Evolutionary conservation across 768 basidiomycete species (phyloP), one percentile per base, ranked within the genome.

Genomic region (Clathrus columnatus): DNA sequence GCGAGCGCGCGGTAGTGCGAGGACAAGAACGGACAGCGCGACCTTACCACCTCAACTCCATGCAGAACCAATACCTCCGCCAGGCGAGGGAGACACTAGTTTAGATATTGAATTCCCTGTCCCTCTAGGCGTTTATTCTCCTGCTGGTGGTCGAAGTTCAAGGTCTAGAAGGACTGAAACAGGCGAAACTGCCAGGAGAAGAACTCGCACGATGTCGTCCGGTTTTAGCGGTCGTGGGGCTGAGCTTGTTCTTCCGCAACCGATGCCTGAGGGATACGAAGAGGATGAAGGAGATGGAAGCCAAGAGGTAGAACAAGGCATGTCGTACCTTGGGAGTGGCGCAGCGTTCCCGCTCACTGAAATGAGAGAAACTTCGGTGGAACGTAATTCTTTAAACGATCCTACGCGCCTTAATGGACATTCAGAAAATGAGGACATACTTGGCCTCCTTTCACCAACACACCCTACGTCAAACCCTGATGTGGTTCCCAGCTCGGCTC

Each of bases 81-180:
- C n/a, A n/a, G n/a, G n/a, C n/a, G n/a, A n/a, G n/a, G 36, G 36
- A 36, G n/a, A 36, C n/a, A 36, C 36, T 14, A 36, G 36, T 36
- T 36, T 36, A 8, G 36, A 36, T 36, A 36, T 36, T 11, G 36
- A 36, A n/a, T 36, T 36, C n/a, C 36, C 36, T n/a, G 36, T 36
- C n/a, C 36, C 36, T 36, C 14, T 8, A 36, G n/a, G 36, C 36
- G 36, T 36, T n/a, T 36, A 59, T 3, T 62, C 67, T 4, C 49
- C 53, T 24, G 20, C 65, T 23, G 51, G 64, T 50, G 55, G 66
- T 66, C 21, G 61, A 74, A 2, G 69, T n/a, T n/a, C n/a, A 8
- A 36, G 36, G n/a, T 5, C 36, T 4, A 11, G 36, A 36, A 11
- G 10, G 2, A 36, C 36, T 36, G 11, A 11, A 3, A 2, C 41